These are phyloP conservation scores for Agaricus subrufescens DNA, from an alignment of 768 basidiomycete species.

Conservation along the genomic window DNA sequence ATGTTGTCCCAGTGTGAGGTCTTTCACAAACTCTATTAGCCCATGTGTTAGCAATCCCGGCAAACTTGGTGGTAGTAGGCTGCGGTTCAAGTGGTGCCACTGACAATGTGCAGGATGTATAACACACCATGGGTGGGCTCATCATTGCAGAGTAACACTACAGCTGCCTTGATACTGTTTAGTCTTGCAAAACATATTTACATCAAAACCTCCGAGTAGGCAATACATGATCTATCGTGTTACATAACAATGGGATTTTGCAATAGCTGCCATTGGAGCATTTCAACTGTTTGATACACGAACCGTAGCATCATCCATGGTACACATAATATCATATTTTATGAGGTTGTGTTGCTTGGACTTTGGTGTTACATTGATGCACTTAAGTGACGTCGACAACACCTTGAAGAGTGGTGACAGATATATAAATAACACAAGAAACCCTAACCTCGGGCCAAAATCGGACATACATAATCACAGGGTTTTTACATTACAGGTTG, in stretches of 20 bases:
- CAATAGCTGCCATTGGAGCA: neutral
- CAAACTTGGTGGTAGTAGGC: conserved; percentile 45
- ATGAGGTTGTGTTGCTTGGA: too few relatives aligned
- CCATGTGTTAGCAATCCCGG: conserved; percentile 86
- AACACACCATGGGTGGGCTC: conserved; percentile 73
- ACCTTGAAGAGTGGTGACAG: too few relatives aligned
- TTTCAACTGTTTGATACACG: conserved; percentile 6
- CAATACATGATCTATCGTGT: neutral
- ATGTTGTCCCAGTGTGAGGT: too few relatives aligned
- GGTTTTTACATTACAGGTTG: too few relatives aligned
- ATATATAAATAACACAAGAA: too few relatives aligned
- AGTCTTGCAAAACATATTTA: neutral
- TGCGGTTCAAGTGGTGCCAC: conserved; percentile 37
- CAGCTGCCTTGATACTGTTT: neutral
- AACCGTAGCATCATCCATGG: neutral
- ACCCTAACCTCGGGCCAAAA: too few relatives aligned
- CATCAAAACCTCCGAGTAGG: neutral
- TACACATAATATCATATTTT: conserved; percentile 4
- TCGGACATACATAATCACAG: too few relatives aligned
- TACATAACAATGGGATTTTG: neutral
- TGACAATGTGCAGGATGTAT: conserved; percentile 61
- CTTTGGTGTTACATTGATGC: too few relatives aligned
- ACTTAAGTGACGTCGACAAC: too few relatives aligned
- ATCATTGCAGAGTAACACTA: conserved; percentile 62
- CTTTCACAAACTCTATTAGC: too few relatives aligned